phyloP scores from a whole-genome alignment of 345 rosid species.

The Dipteronia sinensis region DNA sequence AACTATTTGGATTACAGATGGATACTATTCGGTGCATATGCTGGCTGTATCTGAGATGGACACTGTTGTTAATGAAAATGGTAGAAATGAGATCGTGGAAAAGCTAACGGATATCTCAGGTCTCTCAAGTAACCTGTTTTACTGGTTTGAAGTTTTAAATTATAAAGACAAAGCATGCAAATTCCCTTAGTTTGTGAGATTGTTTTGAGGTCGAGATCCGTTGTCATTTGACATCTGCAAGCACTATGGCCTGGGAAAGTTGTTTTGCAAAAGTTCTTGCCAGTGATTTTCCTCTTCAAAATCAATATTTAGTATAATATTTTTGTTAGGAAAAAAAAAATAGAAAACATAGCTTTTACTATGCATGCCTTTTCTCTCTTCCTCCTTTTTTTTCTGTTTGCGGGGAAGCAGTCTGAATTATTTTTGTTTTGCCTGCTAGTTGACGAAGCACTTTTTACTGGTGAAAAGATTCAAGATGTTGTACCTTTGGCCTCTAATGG shows the following conservation, averaged over 20 bases:
- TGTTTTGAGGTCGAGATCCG: background rate
- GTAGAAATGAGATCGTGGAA: conserved; percentile 41
- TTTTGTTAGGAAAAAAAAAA: background rate
- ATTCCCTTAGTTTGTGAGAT: background rate
- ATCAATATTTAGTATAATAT: background rate
- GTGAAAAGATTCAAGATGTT: conserved; percentile 65
- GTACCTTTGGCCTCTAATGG: conserved; percentile 54
- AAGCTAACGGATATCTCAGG: conserved; percentile 49
- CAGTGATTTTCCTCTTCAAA: no score
- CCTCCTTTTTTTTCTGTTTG: background rate
- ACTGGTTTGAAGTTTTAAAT: background rate
- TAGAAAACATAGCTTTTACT: background rate
- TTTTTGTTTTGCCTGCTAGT: conserved; percentile 39
- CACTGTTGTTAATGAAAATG: conserved; percentile 38
- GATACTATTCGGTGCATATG: conserved; percentile 55
- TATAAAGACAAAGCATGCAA: background rate
- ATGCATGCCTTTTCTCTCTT: background rate
- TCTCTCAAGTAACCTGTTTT: conserved; percentile 19
- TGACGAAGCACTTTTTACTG: conserved; percentile 54
- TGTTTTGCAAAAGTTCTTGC: background rate
- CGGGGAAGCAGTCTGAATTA: conserved; percentile 2
- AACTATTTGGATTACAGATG: conserved; percentile 75
- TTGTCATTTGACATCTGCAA: background rate
- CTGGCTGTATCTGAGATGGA: conserved; percentile 46
- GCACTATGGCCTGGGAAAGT: background rate